A percentile compares a stretch with the other conserved stretches of the same genome.
These are phyloP conservation scores for Leccinum pallidistipes DNA, from an alignment of 1,284 basidiomycete species.

Conservation along the genomic window DNA sequence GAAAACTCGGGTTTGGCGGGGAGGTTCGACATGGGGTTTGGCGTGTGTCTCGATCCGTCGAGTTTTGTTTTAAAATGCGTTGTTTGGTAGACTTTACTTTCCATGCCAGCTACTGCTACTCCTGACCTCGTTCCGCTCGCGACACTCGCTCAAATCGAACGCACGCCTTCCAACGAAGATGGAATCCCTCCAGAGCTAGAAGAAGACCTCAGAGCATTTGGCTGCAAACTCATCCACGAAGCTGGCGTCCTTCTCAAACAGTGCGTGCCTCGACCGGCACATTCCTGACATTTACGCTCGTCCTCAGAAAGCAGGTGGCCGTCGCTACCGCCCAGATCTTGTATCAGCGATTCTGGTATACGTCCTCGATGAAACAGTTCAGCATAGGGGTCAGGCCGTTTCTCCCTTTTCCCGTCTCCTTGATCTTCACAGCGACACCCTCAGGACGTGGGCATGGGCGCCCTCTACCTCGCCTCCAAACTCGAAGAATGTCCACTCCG, in stretches of 20 bases:
- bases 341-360: conserved; percentile 97
- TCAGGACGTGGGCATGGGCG: conserved; percentile 91
- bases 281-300: background rate
- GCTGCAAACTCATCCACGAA: conserved; percentile 93
- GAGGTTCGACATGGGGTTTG: conserved; percentile 31
- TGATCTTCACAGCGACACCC: conserved; percentile 10
- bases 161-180: conserved; percentile 81
- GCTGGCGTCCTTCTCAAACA: conserved; percentile 89
- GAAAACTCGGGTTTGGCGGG: conserved; percentile 36
- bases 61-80: conserved; percentile 2
- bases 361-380: conserved; percentile 92
- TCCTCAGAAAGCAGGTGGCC: conserved; percentile 87
- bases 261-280: conserved; percentile 45
- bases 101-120: conserved; percentile 34
- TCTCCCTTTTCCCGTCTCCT: background rate
- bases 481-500: conserved; percentile 91
- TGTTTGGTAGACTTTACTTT: conserved; percentile 25
- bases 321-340: conserved; percentile 96
- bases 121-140: conserved; percentile 82
- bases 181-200: conserved; percentile 82
- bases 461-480: conserved; percentile 93
- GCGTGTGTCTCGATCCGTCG: background rate
- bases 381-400: conserved; percentile 71
- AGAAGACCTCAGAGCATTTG: conserved; percentile 83
- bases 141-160: conserved; percentile 72